Evolutionary conservation across 257 asterid genomes (phyloP), one percentile per base, ranked within the genome.

Genomic region (Ligustrum vulgare): DNA sequence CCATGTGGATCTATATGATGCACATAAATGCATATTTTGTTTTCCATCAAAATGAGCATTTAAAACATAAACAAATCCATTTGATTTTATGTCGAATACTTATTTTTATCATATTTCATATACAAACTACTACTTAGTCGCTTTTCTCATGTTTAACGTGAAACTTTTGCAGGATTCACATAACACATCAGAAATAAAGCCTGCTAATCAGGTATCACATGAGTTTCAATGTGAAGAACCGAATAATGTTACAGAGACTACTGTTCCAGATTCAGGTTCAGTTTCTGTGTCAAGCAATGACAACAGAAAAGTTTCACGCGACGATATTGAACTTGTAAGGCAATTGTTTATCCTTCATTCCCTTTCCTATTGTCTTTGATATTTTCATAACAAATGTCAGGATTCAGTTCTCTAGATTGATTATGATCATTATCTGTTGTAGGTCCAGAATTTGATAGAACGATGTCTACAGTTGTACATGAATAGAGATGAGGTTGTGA

Each of bases 401-500:
- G 20, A 32, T 60, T 25, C 37, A 62, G 25, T 20, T n/a, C 31
- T 70, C 32, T 67, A 33, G 39, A 43, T 62, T 75, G 45, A 62
- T 18, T 41, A 0, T 43, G 41, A 3, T 63, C 10, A 43, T 70
- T 34, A 63, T 47, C 34, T 76, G 58, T 71, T 80, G 67, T 79
- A 90, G 94, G 96, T 90, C 72, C 94, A 90, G 78, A 90, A 89
- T 80, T 77, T 89, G 82, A 87, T 90, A 18, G 96, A 90, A 72
- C 82, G 92, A 72, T 90, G 96, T 56, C 83, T 90, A 71, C 93
- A 88, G 28, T 70, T 90, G 78, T 90, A 90, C 82, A 90, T 89
- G 96, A 89, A 90, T 78, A 84, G 74, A 77, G 92, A 87, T 72
- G 94, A 84, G 78, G 91, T 89, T 11, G 96, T 84, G 56, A 90